Conservation (phyloP, 148 eudicot genomes). For the Polygonum aviculare region DNA sequence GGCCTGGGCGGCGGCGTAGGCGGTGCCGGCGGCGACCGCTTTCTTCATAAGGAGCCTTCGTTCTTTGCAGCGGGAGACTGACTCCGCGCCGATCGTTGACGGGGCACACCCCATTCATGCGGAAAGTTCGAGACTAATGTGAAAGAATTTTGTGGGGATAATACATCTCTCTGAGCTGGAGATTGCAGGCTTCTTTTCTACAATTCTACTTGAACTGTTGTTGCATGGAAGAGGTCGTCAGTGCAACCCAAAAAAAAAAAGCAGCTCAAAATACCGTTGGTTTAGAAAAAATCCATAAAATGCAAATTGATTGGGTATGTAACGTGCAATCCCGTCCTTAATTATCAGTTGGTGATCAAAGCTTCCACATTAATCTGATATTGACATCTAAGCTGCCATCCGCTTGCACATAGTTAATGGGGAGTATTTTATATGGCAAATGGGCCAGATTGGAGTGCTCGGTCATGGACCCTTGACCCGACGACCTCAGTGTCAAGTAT, state of each 20-base stretch:
- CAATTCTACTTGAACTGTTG: not conserved
- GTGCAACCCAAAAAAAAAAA: not conserved
- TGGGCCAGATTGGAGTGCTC: not conserved
- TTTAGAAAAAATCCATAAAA: too few species aligned
- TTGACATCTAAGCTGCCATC: too few species aligned
- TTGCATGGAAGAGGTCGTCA: not conserved
- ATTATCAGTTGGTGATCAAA: too few species aligned
- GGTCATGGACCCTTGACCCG: not conserved
- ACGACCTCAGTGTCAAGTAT: not conserved
- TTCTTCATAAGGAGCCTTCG: slow-evolving; percentile 75
- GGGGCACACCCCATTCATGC: slow-evolving; percentile 85
- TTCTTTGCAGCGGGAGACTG: slow-evolving; percentile 78
- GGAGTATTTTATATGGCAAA: not conserved
- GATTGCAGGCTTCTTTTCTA: not conserved
- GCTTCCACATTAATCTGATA: too few species aligned
- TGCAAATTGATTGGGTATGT: too few species aligned
- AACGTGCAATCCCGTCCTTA: too few species aligned
- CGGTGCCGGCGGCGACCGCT: slow-evolving; percentile 52
- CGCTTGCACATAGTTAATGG: too few species aligned
- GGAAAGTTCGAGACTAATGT: not conserved
- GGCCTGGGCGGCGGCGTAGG: slow-evolving; percentile 64
- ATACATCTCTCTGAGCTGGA: not conserved
- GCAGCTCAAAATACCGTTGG: not conserved
- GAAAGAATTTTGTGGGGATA: not conserved
- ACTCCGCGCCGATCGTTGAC: slow-evolving; percentile 85